Evolutionary conservation across 2,329 filamentous ascomycete genomes (phyloP).

Genomic region (Phoma sp.): DNA sequence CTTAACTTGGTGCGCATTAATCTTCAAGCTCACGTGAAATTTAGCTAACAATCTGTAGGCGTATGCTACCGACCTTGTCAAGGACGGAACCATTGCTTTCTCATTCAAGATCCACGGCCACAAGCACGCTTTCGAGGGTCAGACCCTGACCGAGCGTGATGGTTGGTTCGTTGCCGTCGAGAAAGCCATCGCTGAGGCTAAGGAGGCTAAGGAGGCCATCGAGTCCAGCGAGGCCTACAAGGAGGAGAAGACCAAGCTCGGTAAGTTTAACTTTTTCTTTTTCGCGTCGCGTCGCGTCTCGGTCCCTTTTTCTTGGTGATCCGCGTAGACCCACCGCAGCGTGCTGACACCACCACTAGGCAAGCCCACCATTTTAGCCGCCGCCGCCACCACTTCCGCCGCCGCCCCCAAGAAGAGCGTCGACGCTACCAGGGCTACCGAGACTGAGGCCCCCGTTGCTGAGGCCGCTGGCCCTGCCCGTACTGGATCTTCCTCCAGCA

Average conservation of each 20-base stretch:
- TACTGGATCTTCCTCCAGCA: slow-evolving; percentile 49
- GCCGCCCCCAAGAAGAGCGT: slow-evolving; percentile 57
- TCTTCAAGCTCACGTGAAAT: not conserved
- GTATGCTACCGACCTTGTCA: slow-evolving; percentile 74
- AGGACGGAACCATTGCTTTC: slow-evolving; percentile 83
- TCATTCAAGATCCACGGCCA: slow-evolving; percentile 82
- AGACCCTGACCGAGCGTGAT: slow-evolving; percentile 65
- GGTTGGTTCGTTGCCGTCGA: slow-evolving; percentile 90
- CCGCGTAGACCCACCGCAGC: slow-evolving; percentile 44
- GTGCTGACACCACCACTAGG: slow-evolving; percentile 49
- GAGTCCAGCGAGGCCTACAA: slow-evolving; percentile 88
- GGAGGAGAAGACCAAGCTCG: slow-evolving; percentile 76
- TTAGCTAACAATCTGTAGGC: slow-evolving; percentile 57
- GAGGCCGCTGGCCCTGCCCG: slow-evolving; percentile 42
- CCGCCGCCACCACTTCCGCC: slow-evolving; percentile 49
- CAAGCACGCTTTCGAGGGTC: slow-evolving; percentile 94
- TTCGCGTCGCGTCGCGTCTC: slow-evolving; percentile 30
- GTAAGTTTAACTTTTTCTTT: slow-evolving; percentile 53
- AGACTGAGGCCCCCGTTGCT: slow-evolving; percentile 37
- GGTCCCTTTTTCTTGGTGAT: slow-evolving; percentile 17
- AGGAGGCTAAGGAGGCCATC: slow-evolving; percentile 77
- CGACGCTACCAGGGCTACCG: slow-evolving; percentile 52
- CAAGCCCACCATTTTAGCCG: slow-evolving; percentile 51
- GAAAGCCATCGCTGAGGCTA: slow-evolving; percentile 66
- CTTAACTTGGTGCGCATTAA: slow-evolving; percentile 77